A percentile compares a stretch with the other conserved stretches of the same genome.
These are phyloP conservation scores for Bombardia bombarda DNA, from an alignment of 495 filamentous ascomycete species.

Conservation along the genomic window DNA sequence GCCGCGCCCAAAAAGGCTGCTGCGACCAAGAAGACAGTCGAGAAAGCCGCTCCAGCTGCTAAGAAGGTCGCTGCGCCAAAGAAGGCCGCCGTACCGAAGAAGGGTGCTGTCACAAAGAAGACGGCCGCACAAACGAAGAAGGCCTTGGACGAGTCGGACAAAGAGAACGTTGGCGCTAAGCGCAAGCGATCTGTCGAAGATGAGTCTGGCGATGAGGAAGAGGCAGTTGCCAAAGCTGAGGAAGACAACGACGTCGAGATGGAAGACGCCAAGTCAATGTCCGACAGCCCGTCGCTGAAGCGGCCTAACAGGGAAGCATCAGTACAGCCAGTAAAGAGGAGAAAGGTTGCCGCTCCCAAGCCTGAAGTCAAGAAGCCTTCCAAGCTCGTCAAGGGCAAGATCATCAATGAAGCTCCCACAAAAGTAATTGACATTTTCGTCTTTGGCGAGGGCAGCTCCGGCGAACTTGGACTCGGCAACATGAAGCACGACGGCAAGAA, in stretches of 20 bases:
- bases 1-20: constrained; percentile 7
- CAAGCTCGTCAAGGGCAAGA: constrained; percentile 9
- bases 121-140: constrained; percentile 15
- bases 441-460: constrained; percentile 46
- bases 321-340: constrained; percentile 4
- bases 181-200: constrained; percentile 10
- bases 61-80: constrained; percentile 8
- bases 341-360: constrained; percentile 7
- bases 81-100: constrained; percentile 21
- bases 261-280: background rate
- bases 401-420: constrained; percentile 35
- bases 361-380: background rate
- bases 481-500: constrained; percentile 37
- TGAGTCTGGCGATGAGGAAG: constrained; percentile 3
- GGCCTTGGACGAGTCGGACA: constrained; percentile 20
- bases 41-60: constrained; percentile 5
- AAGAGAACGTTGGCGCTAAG: constrained; percentile 23
- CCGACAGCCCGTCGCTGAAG: constrained; percentile 5
- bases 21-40: constrained; percentile 18
- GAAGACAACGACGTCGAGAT: constrained; percentile 1
- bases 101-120: constrained; percentile 17
- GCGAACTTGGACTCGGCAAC: constrained; percentile 47
- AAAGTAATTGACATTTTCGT: constrained; percentile 43
- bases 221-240: constrained; percentile 3
- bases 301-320: constrained; percentile 7